Evolutionary conservation across 169 alveolate genomes (phyloP).

Genomic region (Eimeria maxima): DNA sequence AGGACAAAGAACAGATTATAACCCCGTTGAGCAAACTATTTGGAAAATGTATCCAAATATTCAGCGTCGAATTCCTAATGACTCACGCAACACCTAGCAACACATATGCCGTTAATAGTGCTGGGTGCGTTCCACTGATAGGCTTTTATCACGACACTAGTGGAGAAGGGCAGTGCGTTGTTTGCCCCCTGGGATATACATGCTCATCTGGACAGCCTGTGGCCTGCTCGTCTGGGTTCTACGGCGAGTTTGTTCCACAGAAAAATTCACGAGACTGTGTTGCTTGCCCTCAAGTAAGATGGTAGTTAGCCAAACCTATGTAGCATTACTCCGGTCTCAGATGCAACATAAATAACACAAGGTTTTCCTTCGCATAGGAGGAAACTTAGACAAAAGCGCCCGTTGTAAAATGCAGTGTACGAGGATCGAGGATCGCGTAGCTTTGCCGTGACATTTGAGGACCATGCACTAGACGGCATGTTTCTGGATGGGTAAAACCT

Average conservation of each 20-base stretch:
- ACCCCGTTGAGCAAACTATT: background rate
- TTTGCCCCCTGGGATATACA: slow-evolving; percentile 64
- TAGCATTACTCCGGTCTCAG: background rate
- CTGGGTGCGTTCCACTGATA: background rate
- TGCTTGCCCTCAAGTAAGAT: slow-evolving; percentile 64
- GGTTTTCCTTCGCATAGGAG: background rate
- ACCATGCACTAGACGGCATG: background rate
- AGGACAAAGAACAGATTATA: background rate
- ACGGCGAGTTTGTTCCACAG: slow-evolving; percentile 50
- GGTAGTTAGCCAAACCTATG: background rate
- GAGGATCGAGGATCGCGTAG: background rate
- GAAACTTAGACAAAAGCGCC: background rate
- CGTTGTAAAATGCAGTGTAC: background rate
- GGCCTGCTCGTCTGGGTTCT: slow-evolving; percentile 59
- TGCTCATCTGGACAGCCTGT: slow-evolving; percentile 51
- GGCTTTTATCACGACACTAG: slow-evolving; percentile 51
- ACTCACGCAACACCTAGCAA: background rate
- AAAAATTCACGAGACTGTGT: slow-evolving; percentile 42
- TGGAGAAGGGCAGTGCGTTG: slow-evolving; percentile 36
- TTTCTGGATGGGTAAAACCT: background rate
- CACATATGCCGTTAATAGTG: background rate
- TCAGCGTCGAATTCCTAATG: background rate
- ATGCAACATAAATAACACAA: too few relatives aligned
- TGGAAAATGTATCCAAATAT: background rate
- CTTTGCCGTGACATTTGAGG: background rate